These are phyloP conservation scores for Akanthomyces lecanii DNA, from an alignment of 2,329 filamentous ascomycete species.

Conservation along the genomic window DNA sequence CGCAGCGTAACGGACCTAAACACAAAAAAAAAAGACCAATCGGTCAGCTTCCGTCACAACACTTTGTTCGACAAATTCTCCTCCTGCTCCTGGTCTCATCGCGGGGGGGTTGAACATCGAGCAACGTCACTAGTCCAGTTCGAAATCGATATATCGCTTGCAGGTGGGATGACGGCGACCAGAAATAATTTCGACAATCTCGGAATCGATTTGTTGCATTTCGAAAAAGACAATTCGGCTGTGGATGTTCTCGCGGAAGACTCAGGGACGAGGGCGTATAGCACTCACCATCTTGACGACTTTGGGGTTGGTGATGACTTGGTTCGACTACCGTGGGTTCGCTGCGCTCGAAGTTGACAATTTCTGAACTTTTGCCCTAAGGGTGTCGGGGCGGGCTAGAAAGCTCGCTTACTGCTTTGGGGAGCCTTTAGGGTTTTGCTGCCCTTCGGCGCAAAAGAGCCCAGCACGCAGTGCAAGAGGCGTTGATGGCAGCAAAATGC, in stretches of 20 bases:
- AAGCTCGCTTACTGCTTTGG: conserved; percentile 42
- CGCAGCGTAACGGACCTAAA: conserved; percentile 91
- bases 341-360: conserved; percentile 41
- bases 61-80: background rate
- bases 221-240: conserved; percentile 18
- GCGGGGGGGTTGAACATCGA: background rate
- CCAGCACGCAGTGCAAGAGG: background rate
- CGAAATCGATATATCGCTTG: conserved; percentile 6
- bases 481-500: background rate
- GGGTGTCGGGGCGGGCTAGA: conserved; percentile 33
- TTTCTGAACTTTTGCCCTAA: conserved; percentile 45
- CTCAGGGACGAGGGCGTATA: conserved; percentile 22
- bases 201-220: conserved; percentile 18
- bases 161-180: background rate
- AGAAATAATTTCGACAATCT: background rate
- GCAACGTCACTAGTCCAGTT: background rate
- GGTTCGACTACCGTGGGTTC: conserved; percentile 49
- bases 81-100: background rate
- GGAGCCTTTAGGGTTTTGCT: conserved; percentile 38
- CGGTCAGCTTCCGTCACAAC: conserved; percentile 20
- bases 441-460: conserved; percentile 29
- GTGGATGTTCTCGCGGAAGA: background rate
- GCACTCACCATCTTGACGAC: conserved; percentile 54
- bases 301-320: conserved; percentile 46
- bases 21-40: conserved; percentile 18